phyloP scores from a whole-genome alignment of 306 rosid species.

The Amphicarpaea edgeworthii region DNA sequence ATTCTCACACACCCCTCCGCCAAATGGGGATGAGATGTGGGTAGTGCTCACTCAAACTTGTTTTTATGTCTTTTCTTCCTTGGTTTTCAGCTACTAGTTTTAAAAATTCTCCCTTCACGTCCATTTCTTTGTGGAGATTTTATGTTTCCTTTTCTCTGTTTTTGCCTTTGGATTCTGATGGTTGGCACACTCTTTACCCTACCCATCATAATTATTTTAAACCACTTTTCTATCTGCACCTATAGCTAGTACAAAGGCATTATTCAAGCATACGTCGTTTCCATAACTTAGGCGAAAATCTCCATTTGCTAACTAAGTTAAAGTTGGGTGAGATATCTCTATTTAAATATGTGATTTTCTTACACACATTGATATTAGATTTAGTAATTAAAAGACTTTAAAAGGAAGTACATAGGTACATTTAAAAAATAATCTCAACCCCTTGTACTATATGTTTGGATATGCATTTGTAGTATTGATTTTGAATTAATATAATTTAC shows the following conservation, averaged over 20 bases:
- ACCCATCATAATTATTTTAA: constrained; percentile 2
- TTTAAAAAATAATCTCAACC: too few relatives aligned
- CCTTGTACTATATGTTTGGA: too few relatives aligned
- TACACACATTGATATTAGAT: too few relatives aligned
- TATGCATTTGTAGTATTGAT: too few relatives aligned
- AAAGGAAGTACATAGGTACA: too few relatives aligned
- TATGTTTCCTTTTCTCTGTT: not conserved
- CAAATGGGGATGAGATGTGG: not conserved
- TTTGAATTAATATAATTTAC: too few relatives aligned
- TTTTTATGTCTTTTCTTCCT: not conserved
- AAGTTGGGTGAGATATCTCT: constrained; percentile 16
- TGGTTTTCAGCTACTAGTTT: not conserved
- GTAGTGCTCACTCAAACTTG: constrained; percentile 8
- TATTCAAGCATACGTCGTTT: constrained; percentile 20
- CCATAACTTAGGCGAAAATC: not conserved
- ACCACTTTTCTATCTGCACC: not conserved
- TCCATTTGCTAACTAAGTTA: constrained; percentile 2
- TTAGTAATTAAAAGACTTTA: too few relatives aligned
- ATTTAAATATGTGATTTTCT: not conserved
- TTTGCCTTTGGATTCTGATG: not conserved
- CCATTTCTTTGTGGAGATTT: not conserved
- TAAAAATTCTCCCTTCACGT: not conserved
- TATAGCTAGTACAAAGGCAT: not conserved
- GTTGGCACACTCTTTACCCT: not conserved
- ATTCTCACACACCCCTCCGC: not conserved